Evolutionary conservation across 495 filamentous ascomycete genomes (phyloP), one percentile per base, ranked within the genome.

Genomic region (Penicillium coprophilum): DNA sequence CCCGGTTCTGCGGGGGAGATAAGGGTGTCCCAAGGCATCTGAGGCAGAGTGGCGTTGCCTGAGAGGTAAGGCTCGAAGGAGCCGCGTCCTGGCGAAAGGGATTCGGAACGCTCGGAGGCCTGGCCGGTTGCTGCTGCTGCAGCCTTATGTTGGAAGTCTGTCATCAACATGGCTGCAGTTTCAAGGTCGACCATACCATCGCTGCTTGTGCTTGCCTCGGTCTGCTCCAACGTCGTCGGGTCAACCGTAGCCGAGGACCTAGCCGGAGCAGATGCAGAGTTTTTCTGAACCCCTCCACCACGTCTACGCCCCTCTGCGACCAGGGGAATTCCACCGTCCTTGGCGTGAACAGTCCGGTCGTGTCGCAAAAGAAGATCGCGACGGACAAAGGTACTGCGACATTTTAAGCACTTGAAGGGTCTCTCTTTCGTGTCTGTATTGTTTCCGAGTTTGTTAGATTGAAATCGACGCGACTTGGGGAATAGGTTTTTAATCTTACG

Each of bases 101-200:
- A 83, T 60, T 84, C 82, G 65, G 86, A 86, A 63, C 81, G 76
- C 60, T 91, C 87, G 71, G 87, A 90, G 63, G 82, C 75, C 68
- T 88, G 85, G 62, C 79, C 80, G 56, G 84, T 88, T 77, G 91
- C 92, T 36, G 88, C 87, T 47, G 89, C 90, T 63, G 87, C 89
- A 65, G 94, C 93, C 77, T 96, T 96, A 76, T 97, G 91, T 78
- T 96, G 95, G 72, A 97, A 88, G 76, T 97, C 91, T 69, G 95
- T 94, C 82, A 98, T 94, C 79, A 98, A 85, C 90, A 96, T 96
- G 61, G 95, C 94, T 66, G 94, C 94, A 68, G 92, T 93, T 83
- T 98, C 94, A 72, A 97, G 85, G 77, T 97, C 93, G 70, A 96
- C 90, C 82, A 94, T 90, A 71, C 90, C 91, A 71, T 98, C 94